Conservation (phyloP, 2,329 filamentous ascomycete species). For the Claviceps humidiphila region DNA sequence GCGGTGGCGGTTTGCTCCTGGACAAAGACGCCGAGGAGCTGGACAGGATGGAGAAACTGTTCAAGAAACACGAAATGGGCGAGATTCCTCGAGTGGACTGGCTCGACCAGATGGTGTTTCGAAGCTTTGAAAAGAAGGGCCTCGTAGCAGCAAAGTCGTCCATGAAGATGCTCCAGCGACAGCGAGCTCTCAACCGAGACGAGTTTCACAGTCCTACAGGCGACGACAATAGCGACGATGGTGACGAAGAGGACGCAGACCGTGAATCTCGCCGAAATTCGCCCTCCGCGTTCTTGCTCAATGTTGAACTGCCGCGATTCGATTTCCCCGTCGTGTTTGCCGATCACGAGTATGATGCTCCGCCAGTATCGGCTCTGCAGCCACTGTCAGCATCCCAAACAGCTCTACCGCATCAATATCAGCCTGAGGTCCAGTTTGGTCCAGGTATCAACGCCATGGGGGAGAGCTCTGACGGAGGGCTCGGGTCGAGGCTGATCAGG, state of each 20-base stretch:
- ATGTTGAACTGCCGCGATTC: conserved; percentile 85
- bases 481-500: conserved; percentile 53
- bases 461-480: conserved; percentile 31
- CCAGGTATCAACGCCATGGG: conserved; percentile 69
- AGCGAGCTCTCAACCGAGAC: conserved; percentile 26
- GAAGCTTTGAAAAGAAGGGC: conserved; percentile 69
- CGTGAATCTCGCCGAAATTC: conserved; percentile 19
- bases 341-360: conserved; percentile 81
- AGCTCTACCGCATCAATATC: conserved; percentile 62
- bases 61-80: conserved; percentile 98
- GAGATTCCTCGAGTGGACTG: conserved; percentile 88
- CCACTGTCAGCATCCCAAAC: conserved; percentile 44
- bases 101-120: conserved; percentile 90
- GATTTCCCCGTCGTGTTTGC: conserved; percentile 93
- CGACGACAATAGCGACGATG: conserved; percentile 18
- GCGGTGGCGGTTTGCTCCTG: conserved; percentile 34
- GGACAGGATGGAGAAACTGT: conserved; percentile 73
- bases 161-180: conserved; percentile 42
- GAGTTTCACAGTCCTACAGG: conserved; percentile 15
- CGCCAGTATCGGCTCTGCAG: conserved; percentile 65
- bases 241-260: conserved; percentile 5
- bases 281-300: conserved; percentile 61
- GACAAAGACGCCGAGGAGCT: conserved; percentile 71
- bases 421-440: conserved; percentile 79
- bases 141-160: conserved; percentile 50